Percentiles rank a stretch among this genome's conserved stretches.
Evolutionary conservation across 371 early-diverging fungal species (phyloP).

Genomic region (Mucor sp.): DNA sequence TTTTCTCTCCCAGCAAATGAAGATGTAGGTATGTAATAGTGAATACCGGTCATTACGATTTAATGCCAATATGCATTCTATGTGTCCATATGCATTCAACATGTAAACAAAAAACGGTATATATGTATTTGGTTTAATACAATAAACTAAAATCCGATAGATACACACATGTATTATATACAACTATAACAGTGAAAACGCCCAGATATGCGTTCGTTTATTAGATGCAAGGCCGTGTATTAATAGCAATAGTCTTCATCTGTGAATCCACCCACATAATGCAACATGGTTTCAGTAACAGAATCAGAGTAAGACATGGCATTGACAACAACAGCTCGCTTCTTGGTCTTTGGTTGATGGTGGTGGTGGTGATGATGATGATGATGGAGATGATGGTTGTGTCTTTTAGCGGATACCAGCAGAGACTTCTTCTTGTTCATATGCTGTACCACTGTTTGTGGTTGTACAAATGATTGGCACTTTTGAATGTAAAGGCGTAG

Average conservation of each 20-base stretch:
- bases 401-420: background rate
- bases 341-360: background rate
- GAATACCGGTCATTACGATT: background rate
- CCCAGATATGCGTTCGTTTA: background rate
- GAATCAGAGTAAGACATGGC: conserved; percentile 8
- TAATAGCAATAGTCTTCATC: conserved; percentile 8
- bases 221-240: background rate
- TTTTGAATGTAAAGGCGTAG: conserved; percentile 55
- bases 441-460: background rate
- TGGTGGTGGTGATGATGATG: background rate
- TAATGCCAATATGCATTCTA: background rate
- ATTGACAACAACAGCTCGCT: background rate
- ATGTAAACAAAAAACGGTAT: background rate
- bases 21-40: background rate
- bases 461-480: conserved; percentile 58
- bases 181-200: background rate
- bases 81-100: background rate
- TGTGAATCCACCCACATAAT: conserved; percentile 8
- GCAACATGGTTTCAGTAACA: conserved; percentile 14
- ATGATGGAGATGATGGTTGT: background rate
- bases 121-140: background rate
- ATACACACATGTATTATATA: background rate
- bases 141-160: background rate
- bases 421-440: background rate
- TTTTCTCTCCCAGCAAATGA: too few relatives aligned